phyloP scores from a whole-genome alignment of 805 yeast genomes.

The Torulaspora franciscae region DNA sequence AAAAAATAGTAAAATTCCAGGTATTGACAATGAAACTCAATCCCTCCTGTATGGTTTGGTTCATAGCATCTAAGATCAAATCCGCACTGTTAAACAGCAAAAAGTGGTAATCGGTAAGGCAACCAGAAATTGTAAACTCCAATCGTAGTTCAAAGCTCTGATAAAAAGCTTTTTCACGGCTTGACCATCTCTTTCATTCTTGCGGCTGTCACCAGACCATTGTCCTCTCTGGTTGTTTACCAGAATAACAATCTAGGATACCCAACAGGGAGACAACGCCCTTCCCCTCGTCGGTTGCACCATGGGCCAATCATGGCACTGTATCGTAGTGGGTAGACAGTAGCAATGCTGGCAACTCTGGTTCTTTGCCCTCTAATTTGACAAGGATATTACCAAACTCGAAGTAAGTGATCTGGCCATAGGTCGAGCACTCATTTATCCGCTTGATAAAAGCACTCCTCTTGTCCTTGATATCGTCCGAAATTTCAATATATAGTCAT shows the following conservation, averaged over 20 bases:
- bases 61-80: conserved; percentile 56
- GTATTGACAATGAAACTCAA: conserved; percentile 40
- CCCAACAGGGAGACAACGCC: conserved; percentile 82
- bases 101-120: conserved; percentile 62
- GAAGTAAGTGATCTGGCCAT: conserved; percentile 57
- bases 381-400: conserved; percentile 81
- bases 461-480: conserved; percentile 37
- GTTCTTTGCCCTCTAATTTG: conserved; percentile 60
- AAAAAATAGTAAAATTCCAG: conserved; percentile 35
- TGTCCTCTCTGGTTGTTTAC: conserved; percentile 59
- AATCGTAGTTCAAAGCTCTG: conserved; percentile 54
- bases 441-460: conserved; percentile 47
- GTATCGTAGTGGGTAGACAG: conserved; percentile 86
- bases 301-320: conserved; percentile 80
- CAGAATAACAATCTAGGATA: conserved; percentile 47
- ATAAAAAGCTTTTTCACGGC: conserved; percentile 5
- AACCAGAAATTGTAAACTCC: conserved; percentile 70
- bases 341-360: conserved; percentile 58
- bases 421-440: conserved; percentile 40
- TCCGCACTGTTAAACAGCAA: conserved; percentile 49
- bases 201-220: conserved; percentile 33
- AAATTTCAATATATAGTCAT: conserved; percentile 51
- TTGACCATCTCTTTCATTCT: background rate
- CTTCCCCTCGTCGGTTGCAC: conserved; percentile 90
- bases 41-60: conserved; percentile 70